Percentiles rank a stretch among this genome's conserved stretches.
phyloP scores from a whole-genome alignment of 306 rosid genomes.

The Coriaria nepalensis region DNA sequence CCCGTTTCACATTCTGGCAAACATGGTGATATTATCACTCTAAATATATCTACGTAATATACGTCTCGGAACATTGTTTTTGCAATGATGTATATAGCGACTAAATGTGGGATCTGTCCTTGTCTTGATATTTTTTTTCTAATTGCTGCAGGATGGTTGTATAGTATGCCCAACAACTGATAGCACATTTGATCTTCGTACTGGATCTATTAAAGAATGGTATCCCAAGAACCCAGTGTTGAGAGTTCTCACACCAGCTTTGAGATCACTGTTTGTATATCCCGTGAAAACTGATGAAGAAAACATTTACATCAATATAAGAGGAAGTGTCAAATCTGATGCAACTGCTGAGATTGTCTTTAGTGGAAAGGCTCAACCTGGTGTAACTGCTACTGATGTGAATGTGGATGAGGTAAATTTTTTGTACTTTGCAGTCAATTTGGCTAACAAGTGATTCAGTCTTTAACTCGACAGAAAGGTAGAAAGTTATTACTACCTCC shows the following conservation, averaged over 20 bases:
- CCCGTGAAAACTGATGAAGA: constrained; percentile 71
- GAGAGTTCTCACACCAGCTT: constrained; percentile 65
- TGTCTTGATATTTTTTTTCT: too few relatives aligned
- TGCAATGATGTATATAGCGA: not conserved
- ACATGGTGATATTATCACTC: too few relatives aligned
- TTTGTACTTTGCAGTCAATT: not conserved
- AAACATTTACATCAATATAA: constrained; percentile 64
- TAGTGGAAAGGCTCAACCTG: constrained; percentile 92
- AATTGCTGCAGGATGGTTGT: constrained; percentile 60
- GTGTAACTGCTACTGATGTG: constrained; percentile 65
- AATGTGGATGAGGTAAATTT: constrained; percentile 73
- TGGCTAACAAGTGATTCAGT: not conserved
- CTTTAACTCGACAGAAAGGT: too few relatives aligned
- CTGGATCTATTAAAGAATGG: constrained; percentile 73
- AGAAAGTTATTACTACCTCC: too few relatives aligned
- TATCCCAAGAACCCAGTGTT: constrained; percentile 91
- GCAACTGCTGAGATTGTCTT: constrained; percentile 74
- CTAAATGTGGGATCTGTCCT: too few relatives aligned
- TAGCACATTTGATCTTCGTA: constrained; percentile 78
- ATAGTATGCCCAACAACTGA: constrained; percentile 89
- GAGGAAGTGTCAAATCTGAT: constrained; percentile 25
- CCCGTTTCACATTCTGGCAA: too few relatives aligned
- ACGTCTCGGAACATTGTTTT: too few relatives aligned
- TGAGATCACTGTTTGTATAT: constrained; percentile 54
- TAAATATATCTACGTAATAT: too few relatives aligned